A percentile compares a stretch with the other conserved stretches of the same genome.
These are phyloP conservation scores for Xylaria sp. DNA, from an alignment of 2,329 filamentous ascomycete genomes.

Conservation along the genomic window DNA sequence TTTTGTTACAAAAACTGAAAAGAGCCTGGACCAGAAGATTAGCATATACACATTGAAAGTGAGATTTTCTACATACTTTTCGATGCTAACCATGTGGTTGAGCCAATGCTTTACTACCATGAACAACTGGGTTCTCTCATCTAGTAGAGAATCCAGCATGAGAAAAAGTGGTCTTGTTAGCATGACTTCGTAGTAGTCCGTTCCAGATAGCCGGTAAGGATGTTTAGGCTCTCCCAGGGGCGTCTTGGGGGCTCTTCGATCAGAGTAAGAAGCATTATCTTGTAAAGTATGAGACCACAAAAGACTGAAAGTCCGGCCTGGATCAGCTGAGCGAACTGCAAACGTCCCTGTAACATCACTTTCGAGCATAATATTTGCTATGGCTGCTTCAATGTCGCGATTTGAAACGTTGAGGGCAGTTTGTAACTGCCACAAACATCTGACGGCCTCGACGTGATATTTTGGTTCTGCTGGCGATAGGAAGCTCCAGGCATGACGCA, in stretches of 20 bases:
- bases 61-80: conserved; percentile 60
- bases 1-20: conserved; percentile 69
- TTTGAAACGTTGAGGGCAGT: conserved; percentile 72
- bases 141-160: conserved; percentile 79
- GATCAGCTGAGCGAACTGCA: conserved; percentile 63
- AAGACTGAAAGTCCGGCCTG: conserved; percentile 75
- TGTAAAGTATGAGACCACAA: conserved; percentile 84
- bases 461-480: conserved; percentile 86
- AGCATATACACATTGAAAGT: conserved; percentile 35
- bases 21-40: conserved; percentile 58
- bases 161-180: conserved; percentile 84
- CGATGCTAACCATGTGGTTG: conserved; percentile 70
- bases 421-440: conserved; percentile 87
- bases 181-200: conserved; percentile 75
- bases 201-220: conserved; percentile 60
- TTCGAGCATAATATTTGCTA: conserved; percentile 74
- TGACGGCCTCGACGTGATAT: conserved; percentile 92
- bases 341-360: conserved; percentile 60
- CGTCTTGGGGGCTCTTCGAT: conserved; percentile 55
- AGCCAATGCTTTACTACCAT: conserved; percentile 86
- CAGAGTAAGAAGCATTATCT: conserved; percentile 60
- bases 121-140: conserved; percentile 77
- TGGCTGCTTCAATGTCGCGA: conserved; percentile 82
- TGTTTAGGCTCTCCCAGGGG: conserved; percentile 49
- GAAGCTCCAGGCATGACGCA: conserved; percentile 80